Percentiles rank a stretch among this genome's conserved stretches.
phyloP scores from a whole-genome alignment of 2,329 filamentous ascomycete species.

The Onygenales sp. region DNA sequence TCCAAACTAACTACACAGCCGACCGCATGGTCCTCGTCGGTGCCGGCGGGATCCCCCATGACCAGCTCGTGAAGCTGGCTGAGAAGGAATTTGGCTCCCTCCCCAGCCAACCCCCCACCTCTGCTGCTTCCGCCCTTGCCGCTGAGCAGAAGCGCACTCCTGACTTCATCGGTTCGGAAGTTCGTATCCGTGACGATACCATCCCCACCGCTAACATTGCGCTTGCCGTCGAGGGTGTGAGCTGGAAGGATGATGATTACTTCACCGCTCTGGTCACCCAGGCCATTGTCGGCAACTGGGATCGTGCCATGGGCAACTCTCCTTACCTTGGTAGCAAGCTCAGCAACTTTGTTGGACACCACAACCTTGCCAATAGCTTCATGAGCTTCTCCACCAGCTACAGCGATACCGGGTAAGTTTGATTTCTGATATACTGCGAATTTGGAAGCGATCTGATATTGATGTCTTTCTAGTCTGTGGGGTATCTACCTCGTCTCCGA shows the following conservation, averaged over 20 bases:
- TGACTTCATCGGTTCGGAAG: conserved; percentile 93
- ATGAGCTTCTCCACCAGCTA: conserved; percentile 99
- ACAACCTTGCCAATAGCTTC: conserved; percentile 97
- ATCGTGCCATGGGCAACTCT: conserved; percentile 96
- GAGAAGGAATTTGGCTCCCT: conserved; percentile 89
- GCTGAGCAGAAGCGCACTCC: conserved; percentile 76
- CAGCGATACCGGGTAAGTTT: conserved; percentile 87
- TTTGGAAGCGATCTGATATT: neutral
- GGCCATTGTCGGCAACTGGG: conserved; percentile 99
- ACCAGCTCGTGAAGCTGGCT: conserved; percentile 87
- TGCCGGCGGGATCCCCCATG: conserved; percentile 86
- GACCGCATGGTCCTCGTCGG: conserved; percentile 99
- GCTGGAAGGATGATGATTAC: conserved; percentile 99
- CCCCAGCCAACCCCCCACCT: conserved; percentile 64
- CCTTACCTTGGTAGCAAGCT: conserved; percentile 98
- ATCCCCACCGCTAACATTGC: conserved; percentile 96
- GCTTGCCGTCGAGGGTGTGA: conserved; percentile 96
- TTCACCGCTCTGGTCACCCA: conserved; percentile 96
- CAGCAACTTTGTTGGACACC: conserved; percentile 84
- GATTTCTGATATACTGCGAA: neutral
- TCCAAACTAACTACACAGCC: conserved; percentile 99
- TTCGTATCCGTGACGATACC: conserved; percentile 91
- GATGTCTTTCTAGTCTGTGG: conserved; percentile 63
- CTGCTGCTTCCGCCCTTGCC: conserved; percentile 59
- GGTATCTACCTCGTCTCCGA: conserved; percentile 97